Percentiles rank a stretch among this genome's conserved stretches.
phyloP scores from a whole-genome alignment of 345 rosid species.

The Sonneratia alba region DNA sequence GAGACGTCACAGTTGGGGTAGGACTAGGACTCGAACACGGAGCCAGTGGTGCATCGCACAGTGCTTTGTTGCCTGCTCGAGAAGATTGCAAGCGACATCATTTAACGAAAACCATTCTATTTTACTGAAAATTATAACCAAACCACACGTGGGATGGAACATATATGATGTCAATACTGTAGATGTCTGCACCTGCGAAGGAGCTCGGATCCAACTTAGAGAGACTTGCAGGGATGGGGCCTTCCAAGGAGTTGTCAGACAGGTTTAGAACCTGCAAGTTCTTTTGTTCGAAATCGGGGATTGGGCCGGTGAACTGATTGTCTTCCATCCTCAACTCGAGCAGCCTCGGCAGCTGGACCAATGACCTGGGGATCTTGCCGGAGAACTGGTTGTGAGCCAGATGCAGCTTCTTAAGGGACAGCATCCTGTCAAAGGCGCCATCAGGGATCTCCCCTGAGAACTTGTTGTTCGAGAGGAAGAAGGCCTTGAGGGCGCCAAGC shows the following conservation, averaged over 20 bases:
- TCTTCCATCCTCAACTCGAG: slow-evolving; percentile 46
- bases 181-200: slow-evolving; percentile 34
- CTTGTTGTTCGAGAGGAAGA: slow-evolving; percentile 51
- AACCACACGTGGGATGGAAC: no score
- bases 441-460: slow-evolving; percentile 47
- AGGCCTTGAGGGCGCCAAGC: slow-evolving; percentile 36
- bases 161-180: no score
- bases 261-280: slow-evolving; percentile 29
- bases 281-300: slow-evolving; percentile 44
- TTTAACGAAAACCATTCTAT: no score
- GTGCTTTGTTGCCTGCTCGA: slow-evolving; percentile 52
- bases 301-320: slow-evolving; percentile 46
- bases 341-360: slow-evolving; percentile 40
- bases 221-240: slow-evolving; percentile 47
- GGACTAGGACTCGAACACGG: not conserved
- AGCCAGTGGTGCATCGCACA: slow-evolving; percentile 57
- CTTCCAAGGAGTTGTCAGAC: slow-evolving; percentile 53
- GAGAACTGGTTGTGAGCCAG: slow-evolving; percentile 39
- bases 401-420: slow-evolving; percentile 46
- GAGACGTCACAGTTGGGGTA: not conserved
- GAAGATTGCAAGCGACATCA: not conserved
- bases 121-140: no score
- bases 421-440: slow-evolving; percentile 51
- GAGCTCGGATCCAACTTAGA: slow-evolving; percentile 19
- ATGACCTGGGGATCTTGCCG: slow-evolving; percentile 56